Evolutionary conservation across 305 asterid species (phyloP).

Genomic region (Rubia occidens): DNA sequence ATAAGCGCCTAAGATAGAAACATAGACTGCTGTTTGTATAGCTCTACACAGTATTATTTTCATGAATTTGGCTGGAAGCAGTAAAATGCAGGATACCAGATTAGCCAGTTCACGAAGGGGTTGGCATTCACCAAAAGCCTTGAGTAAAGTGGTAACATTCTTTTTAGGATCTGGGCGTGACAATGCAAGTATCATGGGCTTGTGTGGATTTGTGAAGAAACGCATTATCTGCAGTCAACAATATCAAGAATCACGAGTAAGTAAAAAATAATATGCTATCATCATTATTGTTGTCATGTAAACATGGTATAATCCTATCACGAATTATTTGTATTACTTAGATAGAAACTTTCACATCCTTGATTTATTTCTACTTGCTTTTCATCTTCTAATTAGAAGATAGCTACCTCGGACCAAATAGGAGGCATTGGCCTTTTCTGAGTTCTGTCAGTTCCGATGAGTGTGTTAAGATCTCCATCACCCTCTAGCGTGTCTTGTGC

Average conservation of each 20-base stretch:
- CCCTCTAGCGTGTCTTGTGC: constrained; percentile 32
- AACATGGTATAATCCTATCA: neutral
- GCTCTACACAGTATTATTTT: constrained; percentile 16
- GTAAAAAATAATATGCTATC: neutral
- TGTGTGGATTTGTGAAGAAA: constrained; percentile 54
- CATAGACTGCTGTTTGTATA: constrained; percentile 4
- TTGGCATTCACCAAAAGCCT: constrained; percentile 63
- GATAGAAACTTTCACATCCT: neutral
- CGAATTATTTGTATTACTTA: neutral
- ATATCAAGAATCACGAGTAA: neutral
- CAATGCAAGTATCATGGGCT: constrained; percentile 68
- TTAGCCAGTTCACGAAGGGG: constrained; percentile 62
- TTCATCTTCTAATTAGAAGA: neutral
- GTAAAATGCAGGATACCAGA: constrained; percentile 31
- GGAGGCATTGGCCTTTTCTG: constrained; percentile 49
- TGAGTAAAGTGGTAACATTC: constrained; percentile 50
- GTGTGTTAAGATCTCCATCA: constrained; percentile 51
- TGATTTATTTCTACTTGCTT: neutral
- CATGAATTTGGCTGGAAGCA: constrained; percentile 10
- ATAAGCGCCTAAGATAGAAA: constrained; percentile 41
- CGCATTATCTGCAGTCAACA: constrained; percentile 43
- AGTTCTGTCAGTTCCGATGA: constrained; percentile 38
- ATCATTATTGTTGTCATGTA: neutral
- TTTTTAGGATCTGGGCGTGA: constrained; percentile 68
- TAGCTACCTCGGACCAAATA: constrained; percentile 57